Evolutionary conservation across 2,329 filamentous ascomycete species (phyloP).

Genomic region (Botryosphaeria dothidea): DNA sequence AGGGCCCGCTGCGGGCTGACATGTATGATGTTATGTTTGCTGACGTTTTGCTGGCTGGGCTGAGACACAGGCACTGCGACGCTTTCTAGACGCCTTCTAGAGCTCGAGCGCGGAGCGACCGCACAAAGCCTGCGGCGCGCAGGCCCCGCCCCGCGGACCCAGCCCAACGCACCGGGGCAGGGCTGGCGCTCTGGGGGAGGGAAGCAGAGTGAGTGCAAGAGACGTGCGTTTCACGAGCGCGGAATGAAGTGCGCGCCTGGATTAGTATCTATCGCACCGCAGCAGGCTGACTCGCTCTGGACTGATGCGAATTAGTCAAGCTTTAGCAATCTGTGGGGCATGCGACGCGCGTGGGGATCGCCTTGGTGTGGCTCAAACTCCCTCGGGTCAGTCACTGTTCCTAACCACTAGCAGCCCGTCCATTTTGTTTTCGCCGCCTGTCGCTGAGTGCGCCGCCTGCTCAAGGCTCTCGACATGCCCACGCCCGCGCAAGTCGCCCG

Average conservation of each 20-base stretch:
- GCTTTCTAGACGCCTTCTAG: constrained; percentile 5
- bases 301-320: constrained; percentile 11
- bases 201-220: neutral
- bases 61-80: neutral
- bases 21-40: neutral
- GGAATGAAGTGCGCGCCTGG: neutral
- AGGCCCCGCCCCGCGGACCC: neutral
- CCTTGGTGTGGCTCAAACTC: constrained; percentile 11
- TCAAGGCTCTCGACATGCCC: constrained; percentile 10
- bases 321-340: constrained; percentile 17
- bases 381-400: neutral
- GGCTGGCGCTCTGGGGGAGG: neutral
- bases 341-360: constrained; percentile 10
- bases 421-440: neutral
- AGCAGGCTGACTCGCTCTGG: neutral
- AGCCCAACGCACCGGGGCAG: neutral
- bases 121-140: neutral
- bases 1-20: neutral
- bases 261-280: neutral
- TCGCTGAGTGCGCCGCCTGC: neutral
- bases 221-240: neutral
- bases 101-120: neutral
- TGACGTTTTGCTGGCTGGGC: neutral
- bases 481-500: neutral
- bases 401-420: constrained; percentile 12